These are phyloP conservation scores for Nemania sp. DNA, from an alignment of 2,329 filamentous ascomycete genomes.

Conservation along the genomic window DNA sequence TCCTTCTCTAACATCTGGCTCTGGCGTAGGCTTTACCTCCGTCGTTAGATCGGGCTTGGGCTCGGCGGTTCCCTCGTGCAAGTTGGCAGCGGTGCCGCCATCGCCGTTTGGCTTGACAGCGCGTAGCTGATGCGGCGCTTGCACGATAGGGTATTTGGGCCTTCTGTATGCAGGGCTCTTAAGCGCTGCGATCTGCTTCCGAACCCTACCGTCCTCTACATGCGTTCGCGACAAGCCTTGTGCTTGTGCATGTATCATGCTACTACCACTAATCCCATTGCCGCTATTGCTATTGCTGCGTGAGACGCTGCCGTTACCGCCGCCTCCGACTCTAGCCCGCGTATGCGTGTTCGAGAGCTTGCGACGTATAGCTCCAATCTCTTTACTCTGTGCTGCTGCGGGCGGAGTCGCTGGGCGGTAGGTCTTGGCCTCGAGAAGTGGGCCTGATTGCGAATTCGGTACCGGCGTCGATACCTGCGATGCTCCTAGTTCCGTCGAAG, in stretches of 20 bases:
- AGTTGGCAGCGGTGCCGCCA: too few species aligned
- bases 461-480: too few species aligned
- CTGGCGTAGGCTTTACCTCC: not conserved
- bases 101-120: too few species aligned
- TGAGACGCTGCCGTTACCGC: too few species aligned
- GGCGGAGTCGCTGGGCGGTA: not conserved
- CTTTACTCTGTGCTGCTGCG: not conserved
- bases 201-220: not conserved
- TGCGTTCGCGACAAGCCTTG: not conserved
- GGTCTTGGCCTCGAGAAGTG: slow-evolving; percentile 15
- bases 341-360: not conserved
- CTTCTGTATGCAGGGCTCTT: not conserved
- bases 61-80: too few species aligned
- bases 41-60: not conserved
- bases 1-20: not conserved
- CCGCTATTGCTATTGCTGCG: too few species aligned
- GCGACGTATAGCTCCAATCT: not conserved
- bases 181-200: not conserved
- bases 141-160: not conserved
- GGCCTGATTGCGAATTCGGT: too few species aligned
- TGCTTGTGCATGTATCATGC: too few species aligned
- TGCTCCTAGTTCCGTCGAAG: not conserved
- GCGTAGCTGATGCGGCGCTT: too few species aligned
- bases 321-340: not conserved
- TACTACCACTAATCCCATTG: too few species aligned